Evolutionary conservation across 2,329 filamentous ascomycete genomes (phyloP).

Genomic region (Simplicillium sp.): DNA sequence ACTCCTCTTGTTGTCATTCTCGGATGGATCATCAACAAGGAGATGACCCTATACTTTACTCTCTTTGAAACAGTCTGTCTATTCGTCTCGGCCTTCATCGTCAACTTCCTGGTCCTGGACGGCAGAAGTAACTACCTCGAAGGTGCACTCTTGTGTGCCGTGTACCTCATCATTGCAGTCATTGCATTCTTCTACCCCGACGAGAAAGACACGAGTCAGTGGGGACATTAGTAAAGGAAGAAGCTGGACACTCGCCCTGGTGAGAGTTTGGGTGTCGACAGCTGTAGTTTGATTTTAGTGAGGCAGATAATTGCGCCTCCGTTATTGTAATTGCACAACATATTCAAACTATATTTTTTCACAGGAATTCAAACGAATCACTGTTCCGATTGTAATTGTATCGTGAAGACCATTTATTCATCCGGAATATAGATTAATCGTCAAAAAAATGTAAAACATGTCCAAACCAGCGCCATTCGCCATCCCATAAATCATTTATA

Average conservation of each 20-base stretch:
- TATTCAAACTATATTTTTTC: too few relatives aligned
- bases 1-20: slow-evolving; percentile 62
- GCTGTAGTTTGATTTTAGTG: too few relatives aligned
- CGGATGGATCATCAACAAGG: slow-evolving; percentile 57
- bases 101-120: slow-evolving; percentile 80
- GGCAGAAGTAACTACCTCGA: slow-evolving; percentile 82
- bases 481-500: too few relatives aligned
- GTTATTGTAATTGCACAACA: too few relatives aligned
- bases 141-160: slow-evolving; percentile 58
- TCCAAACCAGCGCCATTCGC: background rate
- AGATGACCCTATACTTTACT: slow-evolving; percentile 79
- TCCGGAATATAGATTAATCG: too few relatives aligned
- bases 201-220: slow-evolving; percentile 33
- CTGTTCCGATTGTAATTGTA: too few relatives aligned
- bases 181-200: slow-evolving; percentile 59
- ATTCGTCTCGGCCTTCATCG: slow-evolving; percentile 75
- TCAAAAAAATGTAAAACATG: background rate
- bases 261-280: too few relatives aligned
- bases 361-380: too few relatives aligned
- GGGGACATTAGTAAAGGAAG: slow-evolving; percentile 13
- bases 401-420: too few relatives aligned
- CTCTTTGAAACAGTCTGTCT: slow-evolving; percentile 82
- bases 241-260: too few relatives aligned
- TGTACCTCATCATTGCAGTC: slow-evolving; percentile 59
- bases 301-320: too few relatives aligned